These are phyloP conservation scores for Boletus tomentosulus DNA, from an alignment of 768 basidiomycete genomes.

Conservation along the genomic window DNA sequence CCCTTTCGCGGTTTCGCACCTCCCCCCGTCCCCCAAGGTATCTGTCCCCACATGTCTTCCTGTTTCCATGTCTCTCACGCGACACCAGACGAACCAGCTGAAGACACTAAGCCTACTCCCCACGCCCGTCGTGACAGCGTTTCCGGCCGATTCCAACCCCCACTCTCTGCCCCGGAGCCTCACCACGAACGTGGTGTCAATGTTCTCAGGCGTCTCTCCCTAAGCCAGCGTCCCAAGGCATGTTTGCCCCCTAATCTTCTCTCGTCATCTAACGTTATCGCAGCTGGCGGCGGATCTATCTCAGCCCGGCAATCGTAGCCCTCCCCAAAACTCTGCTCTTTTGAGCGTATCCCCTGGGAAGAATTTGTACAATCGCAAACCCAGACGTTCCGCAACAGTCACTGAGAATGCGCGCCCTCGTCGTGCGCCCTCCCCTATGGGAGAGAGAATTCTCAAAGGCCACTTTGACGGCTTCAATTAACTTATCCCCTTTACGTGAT, in stretches of 20 bases:
- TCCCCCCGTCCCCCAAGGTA: conserved; percentile 62
- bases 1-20: conserved; percentile 55
- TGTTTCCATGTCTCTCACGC: background rate
- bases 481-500: conserved; percentile 17
- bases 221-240: conserved; percentile 59
- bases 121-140: conserved; percentile 64
- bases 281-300: conserved; percentile 18
- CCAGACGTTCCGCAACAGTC: conserved; percentile 60
- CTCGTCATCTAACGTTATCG: background rate
- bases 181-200: conserved; percentile 65
- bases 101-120: conserved; percentile 39
- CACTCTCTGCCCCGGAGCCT: conserved; percentile 41
- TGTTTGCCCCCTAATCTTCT: conserved; percentile 17
- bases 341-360: conserved; percentile 21
- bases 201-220: conserved; percentile 69
- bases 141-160: conserved; percentile 48
- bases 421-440: conserved; percentile 83
- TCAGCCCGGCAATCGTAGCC: conserved; percentile 33
- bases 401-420: conserved; percentile 45
- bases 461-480: conserved; percentile 89
- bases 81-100: conserved; percentile 36
- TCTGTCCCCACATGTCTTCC: conserved; percentile 4
- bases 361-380: conserved; percentile 28
- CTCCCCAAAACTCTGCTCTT: conserved; percentile 53
- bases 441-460: conserved; percentile 85